Base-by-base conservation (phyloP, 306 rosid genomes). In the Ormosia emarginata region DNA sequence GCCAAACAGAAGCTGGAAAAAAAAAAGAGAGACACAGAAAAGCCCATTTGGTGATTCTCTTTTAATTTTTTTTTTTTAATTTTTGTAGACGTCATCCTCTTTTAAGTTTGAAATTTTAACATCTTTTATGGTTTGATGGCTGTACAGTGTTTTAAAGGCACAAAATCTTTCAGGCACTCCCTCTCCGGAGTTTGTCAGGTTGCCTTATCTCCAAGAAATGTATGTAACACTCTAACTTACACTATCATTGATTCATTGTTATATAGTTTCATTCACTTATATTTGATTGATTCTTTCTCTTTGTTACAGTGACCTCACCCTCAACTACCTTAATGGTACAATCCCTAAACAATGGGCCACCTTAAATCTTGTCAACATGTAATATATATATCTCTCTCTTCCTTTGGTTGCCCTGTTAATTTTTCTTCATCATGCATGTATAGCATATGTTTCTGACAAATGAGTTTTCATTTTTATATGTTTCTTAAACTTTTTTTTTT, bases 261-360 rank as follows among this genome's bases (percentile, higher is more conserved):
- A 13, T 5, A 43, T 24, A 4, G 1, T 18, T 78, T 73, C 30
- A 29, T 41, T 43, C 8, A 30, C 57, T 69, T 18, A 0, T 12
- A 17, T 67, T 1, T 18, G 8, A 30, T 11, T 34, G 15, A 68
- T 46, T 44, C 33, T 75, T 58, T 84, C 43, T 75, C 56, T 39
- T 61, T 36, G 33, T 7, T 77, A 64, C 78, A 90, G 91, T 12
- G 91, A 91, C 57, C 74, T 91, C 17, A 13, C 81, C 50, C 87
- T 58, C 79, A 91, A 91, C 84, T 91, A 88, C 79, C 87, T 90
- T 55, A 86, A 64, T n/a, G 93, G 96, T 56, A 64, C 93, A 77
- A 90, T 91, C 67, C 93, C 93, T 13, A 70, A 33, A 29, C 39
- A 83, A 81, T 91, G 89, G 93, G 90, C 74, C 34, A 67, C 81